Conservation (phyloP, 176 grass and related monocot species). For the Oryza australiensis region DNA sequence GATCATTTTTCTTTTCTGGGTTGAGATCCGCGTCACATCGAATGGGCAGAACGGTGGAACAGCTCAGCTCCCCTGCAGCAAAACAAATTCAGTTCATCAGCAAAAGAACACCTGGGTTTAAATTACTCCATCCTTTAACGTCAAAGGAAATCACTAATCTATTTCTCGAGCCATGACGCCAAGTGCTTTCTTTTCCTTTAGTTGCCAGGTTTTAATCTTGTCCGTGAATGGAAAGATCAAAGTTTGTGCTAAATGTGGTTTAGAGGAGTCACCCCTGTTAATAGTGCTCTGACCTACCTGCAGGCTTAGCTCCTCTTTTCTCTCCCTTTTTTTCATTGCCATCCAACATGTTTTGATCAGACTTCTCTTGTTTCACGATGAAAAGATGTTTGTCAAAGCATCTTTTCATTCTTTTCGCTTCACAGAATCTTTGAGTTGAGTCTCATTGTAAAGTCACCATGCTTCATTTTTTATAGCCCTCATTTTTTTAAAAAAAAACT, state of each 20-base stretch:
- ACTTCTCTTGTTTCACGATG: background rate
- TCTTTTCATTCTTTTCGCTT: background rate
- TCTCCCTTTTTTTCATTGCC: background rate
- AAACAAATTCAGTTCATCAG: background rate
- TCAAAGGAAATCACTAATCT: background rate
- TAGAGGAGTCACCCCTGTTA: constrained; percentile 8
- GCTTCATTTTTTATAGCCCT: background rate
- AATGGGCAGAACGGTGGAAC: background rate
- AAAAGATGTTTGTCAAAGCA: background rate
- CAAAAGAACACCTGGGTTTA: background rate
- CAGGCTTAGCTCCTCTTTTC: background rate
- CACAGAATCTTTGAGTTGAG: background rate
- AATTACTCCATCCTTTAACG: background rate
- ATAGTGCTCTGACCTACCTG: background rate
- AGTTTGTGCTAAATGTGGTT: background rate
- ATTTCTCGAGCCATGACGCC: background rate
- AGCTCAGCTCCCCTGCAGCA: background rate
- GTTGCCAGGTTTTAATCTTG: background rate
- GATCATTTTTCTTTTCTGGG: background rate
- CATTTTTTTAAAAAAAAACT: too few relatives aligned
- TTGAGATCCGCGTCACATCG: background rate
- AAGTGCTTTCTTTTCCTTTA: background rate
- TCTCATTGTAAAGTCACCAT: background rate
- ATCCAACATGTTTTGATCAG: background rate
- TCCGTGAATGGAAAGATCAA: background rate